Conservation (phyloP, 441 rosid genomes). For the Pelargonium cotyledonis region DNA sequence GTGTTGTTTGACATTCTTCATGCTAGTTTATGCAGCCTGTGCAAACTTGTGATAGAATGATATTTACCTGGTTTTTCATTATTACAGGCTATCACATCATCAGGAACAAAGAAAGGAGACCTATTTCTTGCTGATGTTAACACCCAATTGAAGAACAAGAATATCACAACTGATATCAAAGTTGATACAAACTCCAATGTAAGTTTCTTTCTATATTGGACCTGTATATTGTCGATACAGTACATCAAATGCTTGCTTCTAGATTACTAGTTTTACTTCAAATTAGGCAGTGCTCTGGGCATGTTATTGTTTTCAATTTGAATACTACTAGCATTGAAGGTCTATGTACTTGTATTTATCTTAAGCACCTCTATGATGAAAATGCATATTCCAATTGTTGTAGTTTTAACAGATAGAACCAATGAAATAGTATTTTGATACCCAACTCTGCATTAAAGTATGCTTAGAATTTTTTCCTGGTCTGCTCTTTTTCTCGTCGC, state of each 20-base stretch:
- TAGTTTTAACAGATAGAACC: too few relatives aligned
- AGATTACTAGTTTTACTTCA: too few relatives aligned
- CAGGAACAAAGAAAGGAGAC: conserved; percentile 57
- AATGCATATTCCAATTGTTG: too few relatives aligned
- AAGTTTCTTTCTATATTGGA: conserved; percentile 20
- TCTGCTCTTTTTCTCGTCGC: conserved; percentile 28
- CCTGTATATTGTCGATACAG: not conserved
- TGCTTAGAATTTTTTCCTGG: too few relatives aligned
- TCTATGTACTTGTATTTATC: too few relatives aligned
- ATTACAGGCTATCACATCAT: conserved; percentile 48
- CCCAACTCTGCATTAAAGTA: too few relatives aligned
- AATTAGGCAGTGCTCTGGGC: too few relatives aligned
- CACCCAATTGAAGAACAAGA: conserved; percentile 85
- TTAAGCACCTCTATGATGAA: too few relatives aligned
- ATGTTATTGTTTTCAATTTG: not conserved
- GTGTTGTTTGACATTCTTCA: not conserved
- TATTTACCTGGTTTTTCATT: not conserved
- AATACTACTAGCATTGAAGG: too few relatives aligned
- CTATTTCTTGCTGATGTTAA: conserved; percentile 45
- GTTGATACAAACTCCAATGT: conserved; percentile 84
- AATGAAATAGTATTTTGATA: too few relatives aligned
- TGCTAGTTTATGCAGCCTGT: not conserved
- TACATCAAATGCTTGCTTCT: not conserved
- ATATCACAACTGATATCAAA: conserved; percentile 79
- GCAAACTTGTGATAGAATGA: not conserved